phyloP scores from a whole-genome alignment of 1,139 yeast species.

The Zhuliangozyma parablackwelliae region DNA sequence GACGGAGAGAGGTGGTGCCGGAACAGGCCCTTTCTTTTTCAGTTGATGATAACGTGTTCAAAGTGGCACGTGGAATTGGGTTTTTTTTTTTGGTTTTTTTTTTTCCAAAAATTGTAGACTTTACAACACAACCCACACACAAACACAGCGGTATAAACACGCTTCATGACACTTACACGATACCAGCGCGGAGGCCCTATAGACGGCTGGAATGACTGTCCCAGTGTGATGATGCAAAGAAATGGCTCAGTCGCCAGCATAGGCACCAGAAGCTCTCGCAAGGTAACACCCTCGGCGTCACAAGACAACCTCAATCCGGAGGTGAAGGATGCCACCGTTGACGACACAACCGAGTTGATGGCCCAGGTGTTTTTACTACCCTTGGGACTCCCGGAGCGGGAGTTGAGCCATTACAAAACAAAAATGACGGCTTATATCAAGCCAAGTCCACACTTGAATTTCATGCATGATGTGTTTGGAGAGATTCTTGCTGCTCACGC shows the following conservation, averaged over 20 bases:
- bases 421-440: constrained; percentile 20
- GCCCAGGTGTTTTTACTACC: constrained; percentile 14
- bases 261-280: neutral
- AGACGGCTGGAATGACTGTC: constrained; percentile 50
- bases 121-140: too few species aligned
- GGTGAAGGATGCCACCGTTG: constrained; percentile 1
- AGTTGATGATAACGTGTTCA: too few species aligned
- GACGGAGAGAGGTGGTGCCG: too few species aligned
- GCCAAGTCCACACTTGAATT: constrained; percentile 15
- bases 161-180: constrained; percentile 28
- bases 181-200: constrained; percentile 38
- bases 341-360: constrained; percentile 6
- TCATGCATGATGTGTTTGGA: constrained; percentile 13
- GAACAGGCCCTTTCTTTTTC: too few species aligned
- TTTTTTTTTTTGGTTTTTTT: too few species aligned
- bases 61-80: too few species aligned
- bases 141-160: too few species aligned
- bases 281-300: constrained; percentile 2
- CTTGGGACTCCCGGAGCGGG: constrained; percentile 27
- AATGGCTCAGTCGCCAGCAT: constrained; percentile 5
- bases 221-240: constrained; percentile 15
- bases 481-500: constrained; percentile 5
- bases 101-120: too few species aligned
- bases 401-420: constrained; percentile 31
- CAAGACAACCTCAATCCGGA: constrained; percentile 1